Evolutionary conservation across 2,329 filamentous ascomycete species (phyloP).

Genomic region (Botrytis hyacinthi): DNA sequence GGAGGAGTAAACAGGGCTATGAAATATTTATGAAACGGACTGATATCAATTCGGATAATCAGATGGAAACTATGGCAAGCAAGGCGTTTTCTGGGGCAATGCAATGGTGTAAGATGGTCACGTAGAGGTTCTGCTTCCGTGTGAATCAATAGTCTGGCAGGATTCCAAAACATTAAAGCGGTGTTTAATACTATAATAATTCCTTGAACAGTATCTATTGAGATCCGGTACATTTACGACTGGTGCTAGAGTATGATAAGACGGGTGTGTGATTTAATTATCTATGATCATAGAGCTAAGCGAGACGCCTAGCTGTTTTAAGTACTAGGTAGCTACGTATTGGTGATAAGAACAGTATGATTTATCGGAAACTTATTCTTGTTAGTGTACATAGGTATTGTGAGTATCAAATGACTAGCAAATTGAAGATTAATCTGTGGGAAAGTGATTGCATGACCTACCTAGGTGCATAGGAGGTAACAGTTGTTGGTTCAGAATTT

Average conservation of each 20-base stretch:
- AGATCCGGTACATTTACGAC: neutral
- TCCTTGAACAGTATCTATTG: neutral
- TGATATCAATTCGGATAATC: neutral
- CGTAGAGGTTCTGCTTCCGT: neutral
- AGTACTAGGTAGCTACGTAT: too few species aligned
- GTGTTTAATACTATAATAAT: neutral
- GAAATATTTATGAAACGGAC: neutral
- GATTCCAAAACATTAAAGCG: neutral
- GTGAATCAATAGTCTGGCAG: neutral
- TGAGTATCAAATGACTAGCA: neutral
- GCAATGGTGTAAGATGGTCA: neutral
- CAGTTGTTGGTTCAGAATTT: too few species aligned
- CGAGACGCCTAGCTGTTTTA: too few species aligned
- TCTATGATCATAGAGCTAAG: too few species aligned
- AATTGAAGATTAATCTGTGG: neutral
- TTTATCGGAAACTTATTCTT: too few species aligned
- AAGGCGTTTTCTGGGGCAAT: conserved; percentile 4
- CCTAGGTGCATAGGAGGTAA: neutral
- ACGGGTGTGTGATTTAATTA: neutral
- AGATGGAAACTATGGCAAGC: neutral
- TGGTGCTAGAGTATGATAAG: neutral
- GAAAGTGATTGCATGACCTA: neutral
- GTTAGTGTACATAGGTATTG: too few species aligned
- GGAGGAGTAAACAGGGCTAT: neutral
- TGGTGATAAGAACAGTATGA: too few species aligned